Conservation (phyloP, 345 rosid species). For the Pelargonium nanum region DNA sequence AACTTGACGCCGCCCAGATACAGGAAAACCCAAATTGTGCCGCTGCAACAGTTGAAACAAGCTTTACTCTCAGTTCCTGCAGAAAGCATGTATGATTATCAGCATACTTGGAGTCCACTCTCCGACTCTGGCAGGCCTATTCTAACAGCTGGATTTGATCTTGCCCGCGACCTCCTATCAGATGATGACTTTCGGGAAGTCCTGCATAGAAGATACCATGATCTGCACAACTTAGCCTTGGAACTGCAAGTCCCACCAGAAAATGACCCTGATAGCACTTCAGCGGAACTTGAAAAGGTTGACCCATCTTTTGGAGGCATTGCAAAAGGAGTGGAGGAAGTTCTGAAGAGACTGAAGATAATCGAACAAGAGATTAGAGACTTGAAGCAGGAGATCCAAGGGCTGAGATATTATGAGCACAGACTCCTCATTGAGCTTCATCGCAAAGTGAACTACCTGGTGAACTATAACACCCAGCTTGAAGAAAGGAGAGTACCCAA, state of each 20-base stretch:
- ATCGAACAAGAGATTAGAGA: conserved; percentile 94
- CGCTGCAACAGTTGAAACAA: conserved; percentile 61
- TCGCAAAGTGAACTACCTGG: conserved; percentile 78
- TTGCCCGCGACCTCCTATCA: conserved; percentile 80
- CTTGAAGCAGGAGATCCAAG: conserved; percentile 92
- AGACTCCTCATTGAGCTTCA: conserved; percentile 80
- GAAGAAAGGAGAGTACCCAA: conserved; percentile 89
- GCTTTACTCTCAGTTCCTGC: conserved; percentile 87
- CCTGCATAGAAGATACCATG: conserved; percentile 70
- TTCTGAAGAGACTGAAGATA: conserved; percentile 75
- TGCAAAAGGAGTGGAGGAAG: conserved; percentile 84
- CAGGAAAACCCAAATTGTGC: conserved; percentile 56
- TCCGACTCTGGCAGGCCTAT: conserved; percentile 54
- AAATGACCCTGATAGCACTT: conserved; percentile 27
- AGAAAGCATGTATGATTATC: conserved; percentile 84
- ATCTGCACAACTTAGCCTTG: conserved; percentile 66
- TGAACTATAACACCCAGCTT: conserved; percentile 70
- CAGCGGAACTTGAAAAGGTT: conserved; percentile 38
- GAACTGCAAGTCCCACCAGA: conserved; percentile 76
- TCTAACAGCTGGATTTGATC: conserved; percentile 61
- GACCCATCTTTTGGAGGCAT: conserved; percentile 82
- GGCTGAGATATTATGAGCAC: conserved; percentile 82
- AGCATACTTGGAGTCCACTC: conserved; percentile 79
- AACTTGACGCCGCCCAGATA: conserved; percentile 66
- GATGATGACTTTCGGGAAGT: conserved; percentile 95